A percentile compares a stretch with the other conserved stretches of the same genome.
Evolutionary conservation across 164 flowering plant genomes (phyloP).

Genomic region (Tetrastigma voinierianum): DNA sequence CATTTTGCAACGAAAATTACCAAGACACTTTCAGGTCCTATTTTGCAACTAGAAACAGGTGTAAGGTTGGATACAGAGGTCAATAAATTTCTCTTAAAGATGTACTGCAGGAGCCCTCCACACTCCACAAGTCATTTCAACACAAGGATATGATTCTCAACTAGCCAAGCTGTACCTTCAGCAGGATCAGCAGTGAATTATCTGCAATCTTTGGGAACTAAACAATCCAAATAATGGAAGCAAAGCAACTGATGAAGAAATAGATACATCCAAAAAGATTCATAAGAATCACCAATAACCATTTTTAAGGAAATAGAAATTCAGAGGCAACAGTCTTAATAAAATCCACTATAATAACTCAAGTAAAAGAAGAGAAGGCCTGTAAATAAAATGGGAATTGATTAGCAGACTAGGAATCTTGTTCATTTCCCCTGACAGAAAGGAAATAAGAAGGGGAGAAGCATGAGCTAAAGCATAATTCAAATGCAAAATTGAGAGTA

Average conservation of each 20-base stretch:
- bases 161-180: conserved; percentile 3
- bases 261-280: neutral
- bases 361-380: too few species aligned
- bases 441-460: too few species aligned
- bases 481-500: too few species aligned
- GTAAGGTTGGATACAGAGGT: conserved; percentile 4
- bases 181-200: conserved; percentile 14
- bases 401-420: too few species aligned
- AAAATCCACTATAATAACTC: neutral
- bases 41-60: conserved; percentile 10
- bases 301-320: neutral
- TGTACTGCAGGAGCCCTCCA: conserved; percentile 9
- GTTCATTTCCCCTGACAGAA: too few species aligned
- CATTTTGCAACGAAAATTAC: conserved; percentile 6
- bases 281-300: neutral
- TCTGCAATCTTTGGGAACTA: neutral
- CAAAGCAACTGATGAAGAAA: neutral
- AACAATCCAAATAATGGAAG: neutral
- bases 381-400: too few species aligned
- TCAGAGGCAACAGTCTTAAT: conserved; percentile 1
- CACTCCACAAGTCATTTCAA: neutral
- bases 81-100: conserved; percentile 7
- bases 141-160: neutral
- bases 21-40: conserved; percentile 10
- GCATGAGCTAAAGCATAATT: too few species aligned